These are phyloP conservation scores for Closterium sp. DNA, from an alignment of 139 green algal species.

Conservation along the genomic window DNA sequence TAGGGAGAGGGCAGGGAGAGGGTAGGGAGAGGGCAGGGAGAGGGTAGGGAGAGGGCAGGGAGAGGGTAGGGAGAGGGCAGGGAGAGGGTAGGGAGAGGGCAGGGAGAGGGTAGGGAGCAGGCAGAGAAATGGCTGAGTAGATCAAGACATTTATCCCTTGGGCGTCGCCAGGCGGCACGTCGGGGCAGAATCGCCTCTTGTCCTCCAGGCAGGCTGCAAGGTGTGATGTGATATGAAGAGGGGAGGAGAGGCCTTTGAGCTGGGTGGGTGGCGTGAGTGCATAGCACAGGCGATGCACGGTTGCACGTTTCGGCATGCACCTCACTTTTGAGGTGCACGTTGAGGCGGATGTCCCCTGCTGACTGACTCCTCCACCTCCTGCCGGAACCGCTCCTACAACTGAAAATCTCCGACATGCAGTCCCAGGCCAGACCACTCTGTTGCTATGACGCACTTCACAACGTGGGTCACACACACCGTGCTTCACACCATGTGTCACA, in stretches of 20 bases:
- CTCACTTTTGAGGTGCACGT: constrained; percentile 23
- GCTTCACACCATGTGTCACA: no score
- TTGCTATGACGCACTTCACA: constrained; percentile 38
- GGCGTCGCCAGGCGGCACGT: no score
- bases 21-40: not conserved
- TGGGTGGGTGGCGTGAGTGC: no score
- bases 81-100: not conserved
- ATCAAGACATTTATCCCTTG: no score
- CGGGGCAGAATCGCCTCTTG: no score
- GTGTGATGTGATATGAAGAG: not conserved
- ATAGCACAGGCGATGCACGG: no score
- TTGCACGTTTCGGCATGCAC: no score
- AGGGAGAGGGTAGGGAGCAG: not conserved
- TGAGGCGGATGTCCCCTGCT: constrained; percentile 69
- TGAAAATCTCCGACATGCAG: constrained; percentile 74
- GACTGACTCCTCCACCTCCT: constrained; percentile 71
- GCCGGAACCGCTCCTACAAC: no score
- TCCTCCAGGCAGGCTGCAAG: no score
- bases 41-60: not conserved
- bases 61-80: not conserved
- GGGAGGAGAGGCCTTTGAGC: not conserved
- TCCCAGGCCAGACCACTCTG: constrained; percentile 56
- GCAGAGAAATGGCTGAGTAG: not conserved
- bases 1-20: not conserved
- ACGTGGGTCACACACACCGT: no score